Conservation (phyloP, 495 filamentous ascomycete genomes). For the Sphaerosporella brunnea region DNA sequence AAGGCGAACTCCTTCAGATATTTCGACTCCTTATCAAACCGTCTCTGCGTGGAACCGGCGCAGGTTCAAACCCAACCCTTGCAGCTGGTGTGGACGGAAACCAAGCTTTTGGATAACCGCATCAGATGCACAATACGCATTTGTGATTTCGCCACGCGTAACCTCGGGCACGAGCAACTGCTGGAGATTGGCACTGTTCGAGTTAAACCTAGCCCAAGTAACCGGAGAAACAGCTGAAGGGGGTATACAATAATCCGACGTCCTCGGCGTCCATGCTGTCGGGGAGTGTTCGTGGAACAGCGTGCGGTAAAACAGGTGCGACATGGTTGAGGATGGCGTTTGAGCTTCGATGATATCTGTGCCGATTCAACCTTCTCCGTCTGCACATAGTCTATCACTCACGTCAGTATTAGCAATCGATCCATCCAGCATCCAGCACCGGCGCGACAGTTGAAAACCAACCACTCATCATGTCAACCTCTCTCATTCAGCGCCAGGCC, state of each 20-base stretch:
- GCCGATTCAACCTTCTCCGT: neutral
- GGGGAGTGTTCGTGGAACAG: neutral
- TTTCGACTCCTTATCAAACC: neutral
- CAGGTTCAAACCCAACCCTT: neutral
- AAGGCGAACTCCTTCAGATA: neutral
- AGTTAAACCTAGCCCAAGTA: neutral
- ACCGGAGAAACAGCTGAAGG: neutral
- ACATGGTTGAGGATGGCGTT: neutral
- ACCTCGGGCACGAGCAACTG: neutral
- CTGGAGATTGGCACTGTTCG: neutral
- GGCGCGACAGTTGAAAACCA: neutral
- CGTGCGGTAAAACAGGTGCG: too few species aligned
- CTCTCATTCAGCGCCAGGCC: neutral
- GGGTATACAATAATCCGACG: neutral
- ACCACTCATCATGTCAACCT: neutral
- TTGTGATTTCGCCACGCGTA: neutral
- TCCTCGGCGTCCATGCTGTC: neutral
- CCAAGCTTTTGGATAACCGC: neutral
- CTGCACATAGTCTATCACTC: neutral
- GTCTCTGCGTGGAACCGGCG: neutral
- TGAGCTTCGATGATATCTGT: neutral
- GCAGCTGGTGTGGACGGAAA: neutral
- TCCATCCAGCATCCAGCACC: neutral
- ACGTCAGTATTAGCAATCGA: too few species aligned
- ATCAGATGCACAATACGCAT: neutral